These are phyloP conservation scores for Sporothrix pallida DNA, from an alignment of 2,329 filamentous ascomycete genomes.

Conservation along the genomic window DNA sequence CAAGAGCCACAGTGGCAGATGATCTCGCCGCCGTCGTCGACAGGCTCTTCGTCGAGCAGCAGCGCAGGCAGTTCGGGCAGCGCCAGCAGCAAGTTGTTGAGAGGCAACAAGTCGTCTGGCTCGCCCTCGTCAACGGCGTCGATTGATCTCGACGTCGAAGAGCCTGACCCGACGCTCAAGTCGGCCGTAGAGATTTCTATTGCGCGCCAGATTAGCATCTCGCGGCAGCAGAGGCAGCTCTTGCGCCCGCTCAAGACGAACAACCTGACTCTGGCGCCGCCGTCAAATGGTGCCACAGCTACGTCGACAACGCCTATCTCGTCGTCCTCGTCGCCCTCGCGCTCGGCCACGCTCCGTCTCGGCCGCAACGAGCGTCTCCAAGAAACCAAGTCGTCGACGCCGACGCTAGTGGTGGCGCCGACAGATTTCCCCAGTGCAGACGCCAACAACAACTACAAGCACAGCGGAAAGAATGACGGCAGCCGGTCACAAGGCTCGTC, in stretches of 20 bases:
- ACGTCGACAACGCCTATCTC: not conserved
- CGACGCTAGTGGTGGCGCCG: constrained; percentile 52
- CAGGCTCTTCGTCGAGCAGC: constrained; percentile 6
- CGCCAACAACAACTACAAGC: constrained; percentile 19
- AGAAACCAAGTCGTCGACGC: constrained; percentile 53
- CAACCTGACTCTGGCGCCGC: constrained; percentile 36
- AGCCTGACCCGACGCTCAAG: constrained; percentile 53
- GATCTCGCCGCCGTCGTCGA: constrained; percentile 49
- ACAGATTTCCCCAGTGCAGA: constrained; percentile 30
- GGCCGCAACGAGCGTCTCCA: constrained; percentile 46
- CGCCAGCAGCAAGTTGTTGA: constrained; percentile 27
- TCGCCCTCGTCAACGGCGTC: constrained; percentile 45
- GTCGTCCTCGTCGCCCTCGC: constrained; percentile 30
- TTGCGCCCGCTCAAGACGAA: constrained; percentile 58
- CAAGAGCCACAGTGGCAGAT: constrained; percentile 57
- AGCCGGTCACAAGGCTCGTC: constrained; percentile 19
- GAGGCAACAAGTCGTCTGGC: not conserved
- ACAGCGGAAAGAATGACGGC: not conserved
- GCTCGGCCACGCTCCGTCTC: constrained; percentile 38
- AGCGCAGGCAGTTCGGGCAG: constrained; percentile 37
- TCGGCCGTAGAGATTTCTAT: constrained; percentile 70
- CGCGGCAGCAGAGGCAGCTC: constrained; percentile 64
- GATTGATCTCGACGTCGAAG: constrained; percentile 47
- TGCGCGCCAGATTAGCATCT: constrained; percentile 70
- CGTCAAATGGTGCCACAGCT: constrained; percentile 1